phyloP scores from a whole-genome alignment of 305 asterid species.

The Fraxinus velutina region DNA sequence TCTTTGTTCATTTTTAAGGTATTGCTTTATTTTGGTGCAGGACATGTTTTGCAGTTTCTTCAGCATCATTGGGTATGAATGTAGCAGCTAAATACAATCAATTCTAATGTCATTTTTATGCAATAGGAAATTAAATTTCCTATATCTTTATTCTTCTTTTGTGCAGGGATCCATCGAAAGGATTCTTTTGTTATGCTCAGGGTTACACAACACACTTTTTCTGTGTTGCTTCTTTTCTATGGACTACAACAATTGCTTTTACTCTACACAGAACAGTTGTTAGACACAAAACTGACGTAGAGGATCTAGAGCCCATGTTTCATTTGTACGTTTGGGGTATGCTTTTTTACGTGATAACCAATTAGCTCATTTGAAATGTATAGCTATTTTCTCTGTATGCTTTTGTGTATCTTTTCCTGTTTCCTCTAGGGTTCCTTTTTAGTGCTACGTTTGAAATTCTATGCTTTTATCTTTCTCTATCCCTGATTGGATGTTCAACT shows the following conservation, averaged over 20 bases:
- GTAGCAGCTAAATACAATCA: constrained; percentile 10
- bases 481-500: constrained; percentile 8
- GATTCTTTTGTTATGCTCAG: constrained; percentile 92
- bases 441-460: not conserved
- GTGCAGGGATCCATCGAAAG: constrained; percentile 94
- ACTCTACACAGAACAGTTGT: constrained; percentile 97
- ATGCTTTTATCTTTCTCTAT: constrained; percentile 11
- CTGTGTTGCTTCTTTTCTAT: constrained; percentile 91
- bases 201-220: constrained; percentile 96
- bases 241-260: constrained; percentile 97
- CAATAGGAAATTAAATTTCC: not conserved
- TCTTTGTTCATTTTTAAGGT: constrained; percentile 8
- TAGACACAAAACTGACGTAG: constrained; percentile 95
- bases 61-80: constrained; percentile 84
- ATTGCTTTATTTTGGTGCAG: constrained; percentile 43
- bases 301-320: constrained; percentile 96
- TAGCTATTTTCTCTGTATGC: constrained; percentile 4
- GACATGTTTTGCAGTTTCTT: constrained; percentile 98
- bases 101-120: constrained; percentile 12
- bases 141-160: constrained; percentile 16
- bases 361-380: constrained; percentile 12
- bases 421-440: not conserved
- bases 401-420: not conserved
- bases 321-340: constrained; percentile 98
- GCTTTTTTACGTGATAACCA: constrained; percentile 19